Evolutionary conservation across 106 monocot genomes (phyloP).

Genomic region (Dactylorhiza incarnata): DNA sequence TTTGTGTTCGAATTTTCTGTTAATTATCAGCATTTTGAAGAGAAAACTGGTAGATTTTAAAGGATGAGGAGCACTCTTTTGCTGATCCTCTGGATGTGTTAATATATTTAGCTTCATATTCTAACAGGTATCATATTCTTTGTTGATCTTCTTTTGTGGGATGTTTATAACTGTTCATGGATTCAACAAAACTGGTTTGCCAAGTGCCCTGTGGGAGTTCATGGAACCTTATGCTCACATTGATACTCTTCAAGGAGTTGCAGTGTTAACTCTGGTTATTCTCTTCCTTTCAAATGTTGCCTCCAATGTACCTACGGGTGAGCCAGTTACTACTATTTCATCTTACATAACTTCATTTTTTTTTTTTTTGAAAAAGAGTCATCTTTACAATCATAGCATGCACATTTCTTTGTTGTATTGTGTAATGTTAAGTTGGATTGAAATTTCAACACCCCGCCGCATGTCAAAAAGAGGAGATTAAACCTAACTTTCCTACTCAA

Average conservation of each 20-base stretch:
- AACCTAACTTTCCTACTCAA: no score
- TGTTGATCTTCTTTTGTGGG: conserved; percentile 83
- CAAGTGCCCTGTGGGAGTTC: conserved; percentile 70
- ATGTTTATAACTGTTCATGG: conserved; percentile 92
- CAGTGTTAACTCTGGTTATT: conserved; percentile 53
- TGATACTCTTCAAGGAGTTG: conserved; percentile 36
- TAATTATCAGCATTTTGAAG: no score
- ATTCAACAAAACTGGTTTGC: conserved; percentile 79
- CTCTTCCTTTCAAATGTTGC: conserved; percentile 85
- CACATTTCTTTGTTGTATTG: no score
- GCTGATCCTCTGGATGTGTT: background rate
- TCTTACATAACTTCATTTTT: background rate
- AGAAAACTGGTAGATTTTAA: no score
- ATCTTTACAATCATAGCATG: no score
- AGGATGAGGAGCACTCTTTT: no score
- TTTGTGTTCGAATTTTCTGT: background rate
- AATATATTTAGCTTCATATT: background rate
- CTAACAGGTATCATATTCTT: conserved; percentile 74
- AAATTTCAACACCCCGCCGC: no score
- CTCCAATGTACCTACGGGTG: conserved; percentile 90
- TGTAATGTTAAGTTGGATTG: no score
- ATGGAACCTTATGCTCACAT: conserved; percentile 68
- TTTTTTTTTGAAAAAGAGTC: background rate
- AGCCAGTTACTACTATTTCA: conserved; percentile 4
- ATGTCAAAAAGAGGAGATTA: no score